Conservation (phyloP, 2,329 filamentous ascomycete species). For the Bipolaris cookei region DNA sequence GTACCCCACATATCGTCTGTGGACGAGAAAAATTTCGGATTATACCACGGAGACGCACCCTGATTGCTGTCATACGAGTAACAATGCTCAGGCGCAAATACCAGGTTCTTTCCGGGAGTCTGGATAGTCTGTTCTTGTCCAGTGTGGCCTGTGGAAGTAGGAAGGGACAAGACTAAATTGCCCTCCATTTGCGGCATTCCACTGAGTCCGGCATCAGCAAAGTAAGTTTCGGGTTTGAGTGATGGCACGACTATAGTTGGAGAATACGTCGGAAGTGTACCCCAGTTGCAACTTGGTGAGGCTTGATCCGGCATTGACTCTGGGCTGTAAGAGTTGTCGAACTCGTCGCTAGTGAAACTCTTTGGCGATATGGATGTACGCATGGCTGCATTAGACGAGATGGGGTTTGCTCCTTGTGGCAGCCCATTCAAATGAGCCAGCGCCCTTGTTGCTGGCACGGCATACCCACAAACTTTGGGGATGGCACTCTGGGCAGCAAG, state of each 20-base stretch:
- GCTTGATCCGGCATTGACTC: conserved; percentile 7
- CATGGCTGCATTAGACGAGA: conserved; percentile 18
- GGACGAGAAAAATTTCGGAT: conserved; percentile 1
- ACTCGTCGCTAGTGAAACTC: conserved; percentile 28
- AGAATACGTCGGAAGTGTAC: background rate
- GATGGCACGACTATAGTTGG: background rate
- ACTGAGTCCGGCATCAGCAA: background rate
- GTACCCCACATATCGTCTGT: background rate
- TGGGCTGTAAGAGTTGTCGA: conserved; percentile 17
- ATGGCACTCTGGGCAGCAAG: conserved; percentile 5
- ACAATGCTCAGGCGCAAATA: conserved; percentile 13
- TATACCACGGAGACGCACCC: conserved; percentile 14
- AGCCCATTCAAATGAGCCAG: conserved; percentile 2
- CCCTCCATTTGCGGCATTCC: background rate
- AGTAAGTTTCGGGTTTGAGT: background rate
- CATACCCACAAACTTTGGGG: conserved; percentile 13
- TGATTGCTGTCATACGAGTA: conserved; percentile 17
- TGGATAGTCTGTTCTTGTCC: background rate
- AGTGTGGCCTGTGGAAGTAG: background rate
- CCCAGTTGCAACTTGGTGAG: conserved; percentile 13
- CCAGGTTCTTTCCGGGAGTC: background rate
- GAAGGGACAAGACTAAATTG: background rate
- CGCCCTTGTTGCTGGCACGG: conserved; percentile 2
- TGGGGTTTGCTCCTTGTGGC: conserved; percentile 1
- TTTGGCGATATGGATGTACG: conserved; percentile 27